Evolutionary conservation across 352 stramenopile genomes (phyloP).

Genomic region (Phytophthora ramorum): DNA sequence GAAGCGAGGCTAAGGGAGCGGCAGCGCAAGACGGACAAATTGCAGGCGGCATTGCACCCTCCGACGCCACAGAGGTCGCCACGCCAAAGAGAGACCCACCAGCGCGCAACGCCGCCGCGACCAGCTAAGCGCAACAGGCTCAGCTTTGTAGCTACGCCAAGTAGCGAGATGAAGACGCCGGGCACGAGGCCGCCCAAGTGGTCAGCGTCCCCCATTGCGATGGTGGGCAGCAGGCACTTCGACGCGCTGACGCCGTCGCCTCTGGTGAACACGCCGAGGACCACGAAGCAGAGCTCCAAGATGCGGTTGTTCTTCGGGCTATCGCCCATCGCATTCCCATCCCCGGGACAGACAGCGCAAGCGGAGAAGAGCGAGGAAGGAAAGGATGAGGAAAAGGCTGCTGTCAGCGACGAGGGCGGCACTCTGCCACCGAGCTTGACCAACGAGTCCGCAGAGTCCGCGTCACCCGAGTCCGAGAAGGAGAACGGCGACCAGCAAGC

Average conservation of each 20-base stretch:
- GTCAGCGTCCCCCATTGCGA: slow-evolving; percentile 38
- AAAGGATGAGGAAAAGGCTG: neutral
- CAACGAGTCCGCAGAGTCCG: slow-evolving; percentile 1
- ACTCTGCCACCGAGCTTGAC: slow-evolving; percentile 22
- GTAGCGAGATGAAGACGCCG: slow-evolving; percentile 21
- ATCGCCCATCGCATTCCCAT: slow-evolving; percentile 54
- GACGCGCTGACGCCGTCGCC: slow-evolving; percentile 26
- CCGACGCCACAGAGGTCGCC: slow-evolving; percentile 12
- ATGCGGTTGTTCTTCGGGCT: slow-evolving; percentile 44
- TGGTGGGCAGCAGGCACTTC: slow-evolving; percentile 20
- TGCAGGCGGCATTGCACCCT: slow-evolving; percentile 33
- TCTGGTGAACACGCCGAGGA: slow-evolving; percentile 14
- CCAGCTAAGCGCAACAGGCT: slow-evolving; percentile 22
- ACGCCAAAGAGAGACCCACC: slow-evolving; percentile 14
- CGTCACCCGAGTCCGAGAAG: slow-evolving; percentile 23
- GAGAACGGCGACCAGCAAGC: slow-evolving; percentile 22
- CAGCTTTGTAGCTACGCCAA: slow-evolving; percentile 3
- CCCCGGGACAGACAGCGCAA: slow-evolving; percentile 6
- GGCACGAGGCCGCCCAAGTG: slow-evolving; percentile 27
- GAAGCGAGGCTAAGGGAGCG: slow-evolving; percentile 48
- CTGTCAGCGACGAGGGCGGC: slow-evolving; percentile 3
- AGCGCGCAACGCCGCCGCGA: slow-evolving; percentile 14
- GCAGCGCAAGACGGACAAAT: slow-evolving; percentile 45
- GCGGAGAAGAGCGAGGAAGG: slow-evolving; percentile 24
- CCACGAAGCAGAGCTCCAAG: slow-evolving; percentile 23